Base-by-base conservation (phyloP, 352 stramenopile genomes). In the Hyaloperonospora arabidopsidis region DNA sequence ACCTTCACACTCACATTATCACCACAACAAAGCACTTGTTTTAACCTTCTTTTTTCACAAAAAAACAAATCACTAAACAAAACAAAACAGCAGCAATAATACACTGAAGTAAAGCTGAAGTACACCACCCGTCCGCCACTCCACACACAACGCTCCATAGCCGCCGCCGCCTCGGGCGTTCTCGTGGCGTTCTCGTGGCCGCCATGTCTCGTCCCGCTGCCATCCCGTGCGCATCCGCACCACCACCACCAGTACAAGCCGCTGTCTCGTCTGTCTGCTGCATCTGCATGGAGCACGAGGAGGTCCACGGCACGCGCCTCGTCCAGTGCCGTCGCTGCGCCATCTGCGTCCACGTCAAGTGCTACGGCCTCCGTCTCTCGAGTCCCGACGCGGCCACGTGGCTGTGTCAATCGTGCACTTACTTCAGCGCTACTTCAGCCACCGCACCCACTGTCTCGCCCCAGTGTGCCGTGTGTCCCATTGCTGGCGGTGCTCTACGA, bases 311-410 rank as follows among this genome's bases (percentile, higher is more conserved):
- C 21, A 83, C 67, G 41, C 56, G 76, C 36, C 68, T 94, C 14
- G 58, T 92, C 14, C 68, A 70, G n/a, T 94, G 84, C 41, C 55
- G 22, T 19, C 57, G 67, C 39, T 95, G 84, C 64, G 55, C 54
- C 29, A 73, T 91, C 21, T 57, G 65, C 32, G 82, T 93, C 32
- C 84, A 94, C 48, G 63, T 87, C 46, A 83, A 79, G 19, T 94
- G 84, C 69, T 93, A 95, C 60, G 82, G 80, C 8, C 50, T 76
- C 41, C 76, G 65, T 15, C 58, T 88, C 57, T 36, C 7, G 14
- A 41, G 19, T 45, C 35, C 25, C 15, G 67, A 83, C 45, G 52
- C 54, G 1, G 66, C 70, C 5, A 38, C 58, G 29, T 94, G 84
- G 84, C 59, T 66, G 19, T 94, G 84, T 59, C 70, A 94, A 57